Evolutionary conservation across 139 green algal species (phyloP).

Genomic region (Micromonas commoda): DNA sequence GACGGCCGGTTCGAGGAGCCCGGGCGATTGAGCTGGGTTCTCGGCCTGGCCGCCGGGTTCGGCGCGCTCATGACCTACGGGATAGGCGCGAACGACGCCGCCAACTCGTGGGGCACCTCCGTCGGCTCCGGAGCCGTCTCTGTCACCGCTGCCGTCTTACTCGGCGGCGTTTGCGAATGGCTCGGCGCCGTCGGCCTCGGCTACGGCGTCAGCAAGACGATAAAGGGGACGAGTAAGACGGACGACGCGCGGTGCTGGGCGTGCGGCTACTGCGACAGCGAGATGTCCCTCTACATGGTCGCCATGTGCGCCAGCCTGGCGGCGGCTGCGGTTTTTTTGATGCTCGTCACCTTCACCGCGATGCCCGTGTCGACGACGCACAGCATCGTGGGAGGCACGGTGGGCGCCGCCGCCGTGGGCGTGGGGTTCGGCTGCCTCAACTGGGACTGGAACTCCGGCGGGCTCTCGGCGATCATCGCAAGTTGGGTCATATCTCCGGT

Average conservation of each 20-base stretch:
- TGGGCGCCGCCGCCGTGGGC: slow-evolving; percentile 20
- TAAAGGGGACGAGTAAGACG: slow-evolving; percentile 16
- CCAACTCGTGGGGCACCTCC: slow-evolving; percentile 42
- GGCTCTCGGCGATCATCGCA: slow-evolving; percentile 37
- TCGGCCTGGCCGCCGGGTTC: background rate
- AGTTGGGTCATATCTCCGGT: slow-evolving; percentile 49
- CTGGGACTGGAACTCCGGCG: slow-evolving; percentile 21
- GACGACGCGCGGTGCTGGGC: slow-evolving; percentile 26
- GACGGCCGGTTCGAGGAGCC: background rate
- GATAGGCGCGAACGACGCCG: slow-evolving; percentile 44
- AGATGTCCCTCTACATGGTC: slow-evolving; percentile 40
- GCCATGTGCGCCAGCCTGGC: slow-evolving; percentile 44
- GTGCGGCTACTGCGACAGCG: slow-evolving; percentile 29
- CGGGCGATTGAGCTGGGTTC: background rate
- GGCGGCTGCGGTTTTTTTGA: slow-evolving; percentile 41
- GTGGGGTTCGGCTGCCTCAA: slow-evolving; percentile 19
- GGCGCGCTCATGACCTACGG: slow-evolving; percentile 35
- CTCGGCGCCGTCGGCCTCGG: slow-evolving; percentile 38
- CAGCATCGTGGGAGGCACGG: slow-evolving; percentile 41
- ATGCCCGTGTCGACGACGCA: slow-evolving; percentile 58
- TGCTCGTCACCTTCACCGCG: slow-evolving; percentile 47
- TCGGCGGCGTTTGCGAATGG: slow-evolving; percentile 40
- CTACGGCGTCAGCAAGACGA: slow-evolving; percentile 35
- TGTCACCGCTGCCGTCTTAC: slow-evolving; percentile 31
- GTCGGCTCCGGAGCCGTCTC: slow-evolving; percentile 42